Evolutionary conservation across 2,329 filamentous ascomycete genomes (phyloP).

Genomic region (Chalaropsis thielavioides): DNA sequence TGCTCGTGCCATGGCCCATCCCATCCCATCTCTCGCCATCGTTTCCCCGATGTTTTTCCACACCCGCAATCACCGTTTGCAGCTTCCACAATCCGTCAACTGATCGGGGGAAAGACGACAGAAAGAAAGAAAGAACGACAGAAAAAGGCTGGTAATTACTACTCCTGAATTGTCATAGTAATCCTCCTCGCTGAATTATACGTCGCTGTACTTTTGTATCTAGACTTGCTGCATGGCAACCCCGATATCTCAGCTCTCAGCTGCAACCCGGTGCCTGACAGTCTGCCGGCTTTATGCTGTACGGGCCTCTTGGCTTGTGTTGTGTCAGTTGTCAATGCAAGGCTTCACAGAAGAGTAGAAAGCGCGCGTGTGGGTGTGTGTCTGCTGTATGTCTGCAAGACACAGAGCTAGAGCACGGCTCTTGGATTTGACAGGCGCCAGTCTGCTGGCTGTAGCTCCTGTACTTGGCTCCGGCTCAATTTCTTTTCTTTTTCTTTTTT

Average conservation of each 20-base stretch:
- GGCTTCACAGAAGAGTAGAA: neutral
- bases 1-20: neutral
- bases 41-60: neutral
- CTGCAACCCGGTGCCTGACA: neutral
- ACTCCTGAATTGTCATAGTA: neutral
- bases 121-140: no score
- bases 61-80: neutral
- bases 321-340: neutral
- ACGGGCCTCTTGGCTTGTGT: no score
- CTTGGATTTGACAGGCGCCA: neutral
- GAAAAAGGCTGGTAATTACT: neutral
- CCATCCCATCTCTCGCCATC: neutral
- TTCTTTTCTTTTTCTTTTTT: neutral
- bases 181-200: neutral
- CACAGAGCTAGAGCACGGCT: neutral
- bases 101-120: neutral
- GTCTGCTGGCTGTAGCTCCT: neutral
- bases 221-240: neutral
- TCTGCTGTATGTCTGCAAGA: neutral
- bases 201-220: neutral
- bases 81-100: neutral
- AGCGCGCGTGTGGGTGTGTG: neutral
- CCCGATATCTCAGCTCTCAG: no score
- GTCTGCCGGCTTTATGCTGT: neutral
- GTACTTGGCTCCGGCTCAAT: neutral